Percentiles rank a stretch among this genome's conserved stretches.
Evolutionary conservation across 73 alveolate genomes (phyloP).

Genomic region (Tetrahymena elliotti): DNA sequence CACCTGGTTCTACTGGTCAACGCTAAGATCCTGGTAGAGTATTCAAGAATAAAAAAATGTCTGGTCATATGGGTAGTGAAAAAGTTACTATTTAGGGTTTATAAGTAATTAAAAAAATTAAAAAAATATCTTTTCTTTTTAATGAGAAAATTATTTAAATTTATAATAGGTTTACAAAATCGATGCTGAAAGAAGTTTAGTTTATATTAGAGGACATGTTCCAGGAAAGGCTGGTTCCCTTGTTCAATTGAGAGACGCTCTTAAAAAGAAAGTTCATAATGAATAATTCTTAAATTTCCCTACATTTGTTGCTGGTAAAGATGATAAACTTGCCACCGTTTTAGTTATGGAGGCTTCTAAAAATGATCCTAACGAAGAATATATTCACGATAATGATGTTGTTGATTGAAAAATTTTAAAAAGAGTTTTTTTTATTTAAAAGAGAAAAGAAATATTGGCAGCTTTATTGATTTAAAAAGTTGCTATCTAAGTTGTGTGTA

Average conservation of each 20-base stretch:
- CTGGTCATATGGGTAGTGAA: slow-evolving; percentile 74
- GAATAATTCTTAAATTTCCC: slow-evolving; percentile 52
- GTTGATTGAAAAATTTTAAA: slow-evolving; percentile 1
- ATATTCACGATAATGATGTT: slow-evolving; percentile 45
- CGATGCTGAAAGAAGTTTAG: slow-evolving; percentile 61
- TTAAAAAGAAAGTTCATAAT: slow-evolving; percentile 40
- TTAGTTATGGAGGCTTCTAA: slow-evolving; percentile 36
- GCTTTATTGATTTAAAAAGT: no score
- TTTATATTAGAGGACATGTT: slow-evolving; percentile 67
- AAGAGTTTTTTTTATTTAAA: background rate
- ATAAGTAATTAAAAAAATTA: slow-evolving; percentile 10
- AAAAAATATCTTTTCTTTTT: no score
- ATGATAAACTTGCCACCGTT: slow-evolving; percentile 33
- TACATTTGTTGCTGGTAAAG: slow-evolving; percentile 37
- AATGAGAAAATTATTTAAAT: background rate
- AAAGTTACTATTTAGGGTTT: slow-evolving; percentile 22
- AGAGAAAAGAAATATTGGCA: background rate
- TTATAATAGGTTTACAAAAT: slow-evolving; percentile 48
- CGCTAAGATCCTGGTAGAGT: slow-evolving; percentile 81
- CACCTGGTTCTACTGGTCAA: slow-evolving; percentile 70
- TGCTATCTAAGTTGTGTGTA: background rate
- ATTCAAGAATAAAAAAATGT: slow-evolving; percentile 79
- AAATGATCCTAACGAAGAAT: slow-evolving; percentile 42
- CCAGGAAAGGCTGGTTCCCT: slow-evolving; percentile 72
- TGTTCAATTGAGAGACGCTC: slow-evolving; percentile 57